phyloP scores from a whole-genome alignment of 1,139 yeast species.

The Suhomyces wounanorum region DNA sequence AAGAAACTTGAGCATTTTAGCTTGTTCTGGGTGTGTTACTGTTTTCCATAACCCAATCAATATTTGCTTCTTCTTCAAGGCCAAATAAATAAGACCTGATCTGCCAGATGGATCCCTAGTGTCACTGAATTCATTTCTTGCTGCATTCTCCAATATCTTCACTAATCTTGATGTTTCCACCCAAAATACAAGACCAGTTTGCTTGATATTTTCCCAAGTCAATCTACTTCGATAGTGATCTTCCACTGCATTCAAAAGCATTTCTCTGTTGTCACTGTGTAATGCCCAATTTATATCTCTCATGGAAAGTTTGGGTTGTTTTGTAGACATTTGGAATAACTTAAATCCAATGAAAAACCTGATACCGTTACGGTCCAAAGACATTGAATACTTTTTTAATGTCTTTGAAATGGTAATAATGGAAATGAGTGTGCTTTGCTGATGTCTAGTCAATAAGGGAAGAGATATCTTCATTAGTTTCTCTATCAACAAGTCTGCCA shows the following conservation, averaged over 20 bases:
- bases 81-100: constrained; percentile 75
- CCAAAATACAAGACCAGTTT: constrained; percentile 77
- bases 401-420: constrained; percentile 65
- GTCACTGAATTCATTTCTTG: constrained; percentile 64
- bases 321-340: constrained; percentile 55
- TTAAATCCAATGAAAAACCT: constrained; percentile 74
- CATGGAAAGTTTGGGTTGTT: constrained; percentile 56
- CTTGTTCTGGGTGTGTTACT: constrained; percentile 75
- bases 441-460: constrained; percentile 87
- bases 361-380: constrained; percentile 72
- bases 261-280: constrained; percentile 76
- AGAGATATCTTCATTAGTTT: constrained; percentile 64
- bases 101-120: constrained; percentile 69
- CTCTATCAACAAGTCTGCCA: constrained; percentile 55
- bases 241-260: constrained; percentile 59
- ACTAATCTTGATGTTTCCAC: constrained; percentile 50
- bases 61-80: constrained; percentile 75
- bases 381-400: constrained; percentile 46
- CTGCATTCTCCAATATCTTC: constrained; percentile 64
- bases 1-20: constrained; percentile 75
- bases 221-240: constrained; percentile 45
- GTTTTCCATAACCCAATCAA: constrained; percentile 84
- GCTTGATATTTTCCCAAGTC: constrained; percentile 62
- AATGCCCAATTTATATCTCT: constrained; percentile 88
- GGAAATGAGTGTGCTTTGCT: constrained; percentile 78